Conservation (phyloP, 306 rosid species). For the Dalbergia oliveri region DNA sequence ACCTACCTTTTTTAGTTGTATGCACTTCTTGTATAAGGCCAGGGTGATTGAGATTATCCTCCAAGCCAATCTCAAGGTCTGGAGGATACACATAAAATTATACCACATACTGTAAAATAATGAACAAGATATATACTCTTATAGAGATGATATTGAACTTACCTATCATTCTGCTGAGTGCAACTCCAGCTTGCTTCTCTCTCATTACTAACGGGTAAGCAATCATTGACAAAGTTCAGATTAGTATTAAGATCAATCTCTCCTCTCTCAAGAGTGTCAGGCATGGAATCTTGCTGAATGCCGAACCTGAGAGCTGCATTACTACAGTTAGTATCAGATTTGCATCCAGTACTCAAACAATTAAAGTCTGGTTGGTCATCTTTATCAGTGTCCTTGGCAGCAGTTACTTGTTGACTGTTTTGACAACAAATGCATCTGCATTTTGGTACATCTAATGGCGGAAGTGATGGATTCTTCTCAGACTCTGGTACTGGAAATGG, state of each 20-base stretch:
- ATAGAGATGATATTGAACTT: slow-evolving; percentile 50
- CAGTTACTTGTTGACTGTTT: slow-evolving; percentile 55
- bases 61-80: slow-evolving; percentile 61
- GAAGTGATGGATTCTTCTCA: slow-evolving; percentile 63
- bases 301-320: slow-evolving; percentile 52
- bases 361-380: slow-evolving; percentile 43
- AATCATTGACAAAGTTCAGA: slow-evolving; percentile 50
- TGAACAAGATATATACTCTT: slow-evolving; percentile 25
- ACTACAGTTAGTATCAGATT: slow-evolving; percentile 48
- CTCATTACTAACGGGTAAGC: slow-evolving; percentile 52
- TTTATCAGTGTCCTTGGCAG: slow-evolving; percentile 51
- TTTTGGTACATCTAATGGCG: slow-evolving; percentile 67
- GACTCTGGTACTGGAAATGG: slow-evolving; percentile 75
- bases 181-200: slow-evolving; percentile 57
- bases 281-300: slow-evolving; percentile 56
- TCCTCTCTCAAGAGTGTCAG: slow-evolving; percentile 55
- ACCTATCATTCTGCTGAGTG: slow-evolving; percentile 54
- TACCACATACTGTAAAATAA: slow-evolving; percentile 31
- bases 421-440: slow-evolving; percentile 65
- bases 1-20: slow-evolving; percentile 55
- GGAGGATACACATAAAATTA: slow-evolving; percentile 47
- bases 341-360: slow-evolving; percentile 44
- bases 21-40: slow-evolving; percentile 54
- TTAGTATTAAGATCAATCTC: slow-evolving; percentile 56
- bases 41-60: slow-evolving; percentile 51